These are phyloP conservation scores for Seiridium unicorne DNA, from an alignment of 2,329 filamentous ascomycete species.

Conservation along the genomic window DNA sequence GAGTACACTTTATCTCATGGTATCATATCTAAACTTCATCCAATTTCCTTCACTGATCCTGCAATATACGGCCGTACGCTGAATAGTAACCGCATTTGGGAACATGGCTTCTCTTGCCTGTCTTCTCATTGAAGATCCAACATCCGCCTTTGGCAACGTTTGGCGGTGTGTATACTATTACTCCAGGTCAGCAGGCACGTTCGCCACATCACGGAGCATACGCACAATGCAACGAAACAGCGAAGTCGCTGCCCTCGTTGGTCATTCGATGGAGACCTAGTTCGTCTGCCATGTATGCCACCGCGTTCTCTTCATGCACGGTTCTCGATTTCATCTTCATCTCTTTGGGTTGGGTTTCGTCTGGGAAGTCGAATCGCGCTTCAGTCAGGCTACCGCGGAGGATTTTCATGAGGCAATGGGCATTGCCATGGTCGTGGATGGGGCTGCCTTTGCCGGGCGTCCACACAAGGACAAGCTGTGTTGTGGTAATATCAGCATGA, in stretches of 20 bases:
- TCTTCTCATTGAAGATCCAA: conserved; percentile 75
- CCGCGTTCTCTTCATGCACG: conserved; percentile 66
- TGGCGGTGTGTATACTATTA: conserved; percentile 76
- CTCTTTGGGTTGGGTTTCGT: conserved; percentile 47
- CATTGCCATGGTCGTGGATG: conserved; percentile 86
- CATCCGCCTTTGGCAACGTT: conserved; percentile 84
- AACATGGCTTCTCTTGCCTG: conserved; percentile 71
- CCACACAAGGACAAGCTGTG: conserved; percentile 84
- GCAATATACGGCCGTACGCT: conserved; percentile 50
- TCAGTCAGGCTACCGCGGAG: conserved; percentile 77
- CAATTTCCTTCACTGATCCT: conserved; percentile 20
- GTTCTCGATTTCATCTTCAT: conserved; percentile 67
- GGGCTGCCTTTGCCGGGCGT: conserved; percentile 78
- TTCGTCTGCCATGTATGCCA: conserved; percentile 90
- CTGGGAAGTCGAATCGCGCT: conserved; percentile 76
- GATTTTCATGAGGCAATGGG: conserved; percentile 91
- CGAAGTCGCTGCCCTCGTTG: conserved; percentile 73
- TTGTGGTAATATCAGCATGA: no score
- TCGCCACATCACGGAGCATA: conserved; percentile 13
- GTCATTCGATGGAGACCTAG: conserved; percentile 81
- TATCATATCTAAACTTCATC: conserved; percentile 1
- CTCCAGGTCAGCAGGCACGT: conserved; percentile 12
- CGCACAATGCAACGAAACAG: conserved; percentile 77
- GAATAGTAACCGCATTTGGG: conserved; percentile 73
- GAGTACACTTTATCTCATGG: neutral